Conservation (phyloP, 352 stramenopile species). For the Elongisporangium prolatum region DNA sequence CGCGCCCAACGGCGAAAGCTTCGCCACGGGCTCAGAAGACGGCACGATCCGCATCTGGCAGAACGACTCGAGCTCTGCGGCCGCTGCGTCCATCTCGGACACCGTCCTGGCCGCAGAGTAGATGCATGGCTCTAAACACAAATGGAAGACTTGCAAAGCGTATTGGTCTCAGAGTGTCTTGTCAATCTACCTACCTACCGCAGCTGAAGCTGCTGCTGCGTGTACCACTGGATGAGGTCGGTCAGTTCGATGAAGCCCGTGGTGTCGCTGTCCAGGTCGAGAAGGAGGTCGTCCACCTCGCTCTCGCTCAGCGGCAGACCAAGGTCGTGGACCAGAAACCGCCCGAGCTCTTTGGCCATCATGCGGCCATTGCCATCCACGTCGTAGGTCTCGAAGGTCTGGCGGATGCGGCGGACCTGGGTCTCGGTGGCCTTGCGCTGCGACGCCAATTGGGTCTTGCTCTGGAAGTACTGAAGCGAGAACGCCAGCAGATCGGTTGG, state of each 20-base stretch:
- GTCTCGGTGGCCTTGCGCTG: conserved; percentile 61
- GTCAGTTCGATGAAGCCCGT: conserved; percentile 79
- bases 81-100: conserved; percentile 56
- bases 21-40: conserved; percentile 96
- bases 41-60: conserved; percentile 98
- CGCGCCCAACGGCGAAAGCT: conserved; percentile 88
- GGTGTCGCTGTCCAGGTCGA: conserved; percentile 67
- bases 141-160: too few species aligned
- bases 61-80: conserved; percentile 61
- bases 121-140: too few species aligned
- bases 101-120: conserved; percentile 15
- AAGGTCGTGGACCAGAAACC: conserved; percentile 64
- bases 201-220: conserved; percentile 31
- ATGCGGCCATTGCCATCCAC: conserved; percentile 78
- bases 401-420: conserved; percentile 58
- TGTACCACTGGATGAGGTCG: conserved; percentile 83
- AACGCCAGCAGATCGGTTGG: conserved; percentile 76
- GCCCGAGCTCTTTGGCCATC: conserved; percentile 65
- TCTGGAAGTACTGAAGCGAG: conserved; percentile 83
- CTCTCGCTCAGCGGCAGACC: conserved; percentile 46
- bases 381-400: conserved; percentile 78
- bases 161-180: too few species aligned
- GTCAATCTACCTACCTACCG: too few species aligned
- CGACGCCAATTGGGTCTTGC: conserved; percentile 56
- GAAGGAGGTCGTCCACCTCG: conserved; percentile 62